Conservation (phyloP, 1,139 yeast genomes). For the Geotrichum phurueaensis region DNA sequence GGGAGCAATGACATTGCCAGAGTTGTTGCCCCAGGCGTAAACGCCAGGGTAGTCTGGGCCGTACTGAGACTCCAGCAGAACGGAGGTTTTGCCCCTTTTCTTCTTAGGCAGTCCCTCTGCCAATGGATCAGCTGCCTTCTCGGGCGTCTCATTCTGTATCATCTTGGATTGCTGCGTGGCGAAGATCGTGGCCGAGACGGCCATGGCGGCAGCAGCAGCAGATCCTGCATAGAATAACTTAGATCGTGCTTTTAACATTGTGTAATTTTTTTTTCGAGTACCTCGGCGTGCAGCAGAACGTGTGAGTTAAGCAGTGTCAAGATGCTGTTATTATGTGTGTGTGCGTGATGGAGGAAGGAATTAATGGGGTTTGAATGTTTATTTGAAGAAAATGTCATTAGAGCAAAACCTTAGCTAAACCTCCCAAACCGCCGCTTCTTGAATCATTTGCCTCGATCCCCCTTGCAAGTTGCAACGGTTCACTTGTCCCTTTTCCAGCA, state of each 20-base stretch:
- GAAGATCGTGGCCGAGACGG: constrained; percentile 3
- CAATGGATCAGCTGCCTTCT: not conserved
- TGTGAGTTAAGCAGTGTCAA: not conserved
- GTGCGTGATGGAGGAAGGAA: not conserved
- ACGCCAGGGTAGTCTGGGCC: constrained; percentile 41
- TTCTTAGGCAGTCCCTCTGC: not conserved
- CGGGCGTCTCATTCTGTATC: constrained; percentile 10
- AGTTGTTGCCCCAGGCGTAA: constrained; percentile 48
- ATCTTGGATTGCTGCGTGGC: not conserved
- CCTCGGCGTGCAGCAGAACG: not conserved
- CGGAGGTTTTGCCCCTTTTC: constrained; percentile 1
- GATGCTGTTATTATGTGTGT: not conserved
- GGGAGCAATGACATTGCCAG: constrained; percentile 39
- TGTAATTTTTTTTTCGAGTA: not conserved
- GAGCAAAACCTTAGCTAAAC: not conserved
- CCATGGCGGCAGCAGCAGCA: constrained; percentile 8
- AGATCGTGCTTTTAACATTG: constrained; percentile 7
- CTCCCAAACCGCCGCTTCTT: not conserved
- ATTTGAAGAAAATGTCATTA: constrained; percentile 1
- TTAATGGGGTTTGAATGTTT: not conserved
- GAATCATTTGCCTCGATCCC: not conserved
- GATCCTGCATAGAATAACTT: constrained; percentile 4
- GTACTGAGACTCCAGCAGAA: not conserved
- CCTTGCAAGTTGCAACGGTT: not conserved
- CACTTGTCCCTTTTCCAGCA: not conserved